Evolutionary conservation across 2,329 filamentous ascomycete species (phyloP).

Genomic region (Pseudocercospora cruenta): DNA sequence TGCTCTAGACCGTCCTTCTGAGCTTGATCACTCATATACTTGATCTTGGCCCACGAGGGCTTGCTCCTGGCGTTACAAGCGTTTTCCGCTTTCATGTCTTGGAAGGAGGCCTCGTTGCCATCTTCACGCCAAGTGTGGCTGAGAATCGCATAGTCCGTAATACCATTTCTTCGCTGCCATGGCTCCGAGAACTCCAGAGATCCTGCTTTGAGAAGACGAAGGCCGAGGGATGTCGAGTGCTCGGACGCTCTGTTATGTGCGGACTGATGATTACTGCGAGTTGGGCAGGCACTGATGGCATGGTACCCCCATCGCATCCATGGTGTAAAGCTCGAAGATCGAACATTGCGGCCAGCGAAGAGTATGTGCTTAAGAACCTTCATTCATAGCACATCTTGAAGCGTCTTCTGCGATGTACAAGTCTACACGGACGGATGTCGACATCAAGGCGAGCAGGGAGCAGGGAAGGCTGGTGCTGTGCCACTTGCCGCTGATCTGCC

Average conservation of each 20-base stretch:
- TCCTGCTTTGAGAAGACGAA: background rate
- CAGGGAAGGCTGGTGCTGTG: too few relatives aligned
- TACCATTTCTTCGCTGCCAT: background rate
- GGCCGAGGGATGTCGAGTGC: background rate
- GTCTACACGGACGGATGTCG: too few relatives aligned
- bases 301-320: too few relatives aligned
- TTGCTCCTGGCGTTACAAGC: background rate
- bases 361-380: too few relatives aligned
- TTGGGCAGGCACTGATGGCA: too few relatives aligned
- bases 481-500: too few relatives aligned
- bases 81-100: constrained; percentile 6
- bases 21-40: constrained; percentile 16
- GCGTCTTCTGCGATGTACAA: too few relatives aligned
- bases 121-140: constrained; percentile 2
- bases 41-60: constrained; percentile 18
- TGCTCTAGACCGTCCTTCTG: constrained; percentile 16
- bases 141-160: background rate
- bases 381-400: too few relatives aligned
- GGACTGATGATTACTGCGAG: too few relatives aligned
- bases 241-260: background rate
- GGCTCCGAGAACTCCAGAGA: background rate
- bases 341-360: too few relatives aligned
- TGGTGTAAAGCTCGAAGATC: too few relatives aligned
- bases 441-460: too few relatives aligned
- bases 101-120: constrained; percentile 12